Conservation (phyloP, 2,329 filamentous ascomycete species). For the Fusarium robinianum region DNA sequence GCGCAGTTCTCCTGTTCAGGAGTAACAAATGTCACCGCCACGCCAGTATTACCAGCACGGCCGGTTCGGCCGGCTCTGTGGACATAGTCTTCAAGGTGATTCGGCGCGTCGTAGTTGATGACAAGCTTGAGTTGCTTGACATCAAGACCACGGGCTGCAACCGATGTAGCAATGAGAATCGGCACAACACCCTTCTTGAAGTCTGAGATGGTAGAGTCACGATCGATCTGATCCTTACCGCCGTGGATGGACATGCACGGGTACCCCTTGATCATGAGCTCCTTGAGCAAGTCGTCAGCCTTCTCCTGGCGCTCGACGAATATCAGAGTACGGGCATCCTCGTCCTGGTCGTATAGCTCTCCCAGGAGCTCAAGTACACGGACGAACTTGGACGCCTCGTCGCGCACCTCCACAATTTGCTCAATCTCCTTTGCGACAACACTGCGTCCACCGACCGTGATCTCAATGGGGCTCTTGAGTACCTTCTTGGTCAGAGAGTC, state of each 20-base stretch:
- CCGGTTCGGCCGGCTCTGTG: constrained; percentile 93
- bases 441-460: constrained; percentile 86
- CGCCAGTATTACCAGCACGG: constrained; percentile 90
- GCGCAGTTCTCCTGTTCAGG: constrained; percentile 91
- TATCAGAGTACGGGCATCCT: constrained; percentile 86
- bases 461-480: constrained; percentile 82
- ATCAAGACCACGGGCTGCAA: constrained; percentile 91
- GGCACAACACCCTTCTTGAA: constrained; percentile 92
- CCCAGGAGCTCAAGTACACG: constrained; percentile 86
- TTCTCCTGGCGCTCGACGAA: constrained; percentile 94
- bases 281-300: constrained; percentile 77
- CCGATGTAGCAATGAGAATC: constrained; percentile 90
- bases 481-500: constrained; percentile 89
- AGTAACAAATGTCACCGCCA: constrained; percentile 91
- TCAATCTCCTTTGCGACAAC: constrained; percentile 91
- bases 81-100: constrained; percentile 95
- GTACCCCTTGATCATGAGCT: constrained; percentile 82
- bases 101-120: constrained; percentile 92
- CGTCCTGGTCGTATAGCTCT: constrained; percentile 81
- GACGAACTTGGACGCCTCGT: constrained; percentile 81
- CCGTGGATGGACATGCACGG: constrained; percentile 93
- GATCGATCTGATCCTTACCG: constrained; percentile 90
- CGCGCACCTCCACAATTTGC: constrained; percentile 86
- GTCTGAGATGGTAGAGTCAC: constrained; percentile 88
- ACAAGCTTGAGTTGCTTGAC: constrained; percentile 96